Evolutionary conservation across 2,329 filamentous ascomycete species (phyloP).

Genomic region (Fusarium pilosicola): DNA sequence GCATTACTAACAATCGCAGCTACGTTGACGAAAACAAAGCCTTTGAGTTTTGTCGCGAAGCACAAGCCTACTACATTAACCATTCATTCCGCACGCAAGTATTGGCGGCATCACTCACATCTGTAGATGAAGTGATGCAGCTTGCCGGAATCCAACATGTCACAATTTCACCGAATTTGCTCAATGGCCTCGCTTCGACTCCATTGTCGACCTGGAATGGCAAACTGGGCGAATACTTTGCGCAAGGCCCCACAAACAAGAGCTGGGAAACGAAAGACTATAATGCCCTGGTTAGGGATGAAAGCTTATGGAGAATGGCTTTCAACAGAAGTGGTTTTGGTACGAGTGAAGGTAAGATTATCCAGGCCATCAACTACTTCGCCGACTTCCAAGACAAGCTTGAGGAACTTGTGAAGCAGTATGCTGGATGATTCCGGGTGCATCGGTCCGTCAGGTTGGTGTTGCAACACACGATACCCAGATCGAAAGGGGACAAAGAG

Average conservation of each 20-base stretch:
- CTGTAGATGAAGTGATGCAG: constrained; percentile 65
- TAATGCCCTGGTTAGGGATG: constrained; percentile 47
- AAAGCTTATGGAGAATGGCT: constrained; percentile 60
- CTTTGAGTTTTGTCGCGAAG: constrained; percentile 60
- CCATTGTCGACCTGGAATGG: constrained; percentile 47
- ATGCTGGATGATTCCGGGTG: constrained; percentile 19
- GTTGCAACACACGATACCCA: not conserved
- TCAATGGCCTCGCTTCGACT: constrained; percentile 57
- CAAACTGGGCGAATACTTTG: constrained; percentile 46
- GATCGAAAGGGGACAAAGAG: constrained; percentile 5
- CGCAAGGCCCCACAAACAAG: constrained; percentile 44
- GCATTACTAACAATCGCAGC: constrained; percentile 42
- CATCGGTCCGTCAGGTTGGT: not conserved
- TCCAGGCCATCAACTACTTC: constrained; percentile 68
- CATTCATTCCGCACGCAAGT: constrained; percentile 59
- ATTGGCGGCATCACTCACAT: constrained; percentile 66
- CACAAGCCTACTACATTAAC: constrained; percentile 62
- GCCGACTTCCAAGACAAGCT: constrained; percentile 64
- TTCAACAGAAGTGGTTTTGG: constrained; percentile 60
- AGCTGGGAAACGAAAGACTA: constrained; percentile 41
- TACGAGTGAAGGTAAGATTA: constrained; percentile 61
- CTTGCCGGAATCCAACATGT: constrained; percentile 68
- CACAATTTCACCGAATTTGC: constrained; percentile 64
- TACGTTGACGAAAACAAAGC: constrained; percentile 61
- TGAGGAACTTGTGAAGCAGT: constrained; percentile 52